Evolutionary conservation across 345 rosid genomes (phyloP), one percentile per base, ranked within the genome.

Genomic region (Arabis hirsuta): DNA sequence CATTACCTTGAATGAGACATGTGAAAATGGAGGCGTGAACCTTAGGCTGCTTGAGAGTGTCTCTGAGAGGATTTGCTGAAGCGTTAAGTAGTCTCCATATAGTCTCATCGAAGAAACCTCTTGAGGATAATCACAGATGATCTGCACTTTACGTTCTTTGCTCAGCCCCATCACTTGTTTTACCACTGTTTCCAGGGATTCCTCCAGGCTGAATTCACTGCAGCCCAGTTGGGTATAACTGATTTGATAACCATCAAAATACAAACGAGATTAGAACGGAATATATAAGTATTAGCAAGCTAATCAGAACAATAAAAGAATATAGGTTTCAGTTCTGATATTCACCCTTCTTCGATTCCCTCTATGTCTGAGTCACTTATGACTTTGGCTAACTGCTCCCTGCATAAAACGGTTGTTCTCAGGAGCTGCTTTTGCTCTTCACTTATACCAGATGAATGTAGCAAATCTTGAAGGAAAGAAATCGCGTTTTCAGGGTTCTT

Each of bases 1-100:
- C 31, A 71, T 68, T 46, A 83, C 84, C 72, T 80, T 84, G 65
- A 89, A 84, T 9, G 73, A 65, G 29, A 91, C 57, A 27, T 88
- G 81, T 13, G 86, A 80, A 47, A 65, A 67, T 32, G 82, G 81
- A 58, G 91, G 86, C 24, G 94, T 75, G 78, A 91, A 87, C 26
- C 82, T 59, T 75, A 89, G 19, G 45, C 85, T 83, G 73, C 80
- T 85, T 55, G 80, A 73, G 62, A 91, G 74, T 55, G 85, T 86
- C 72, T 85, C 87, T 8, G 97, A 76, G 48, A 91, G 89, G 68
- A 86, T 90, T 76, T 89, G 96, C 74, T 89, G 96, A 74, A 91
- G 91, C 82, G 96, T 85, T 79, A 81, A 34, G 69, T 72, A 63
- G 74, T 91, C 96, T 70, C 97, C 96, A 55, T 85, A 86, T 43